Evolutionary conservation across 805 yeast species (phyloP).

Genomic region (Yamadazyma laniorum): DNA sequence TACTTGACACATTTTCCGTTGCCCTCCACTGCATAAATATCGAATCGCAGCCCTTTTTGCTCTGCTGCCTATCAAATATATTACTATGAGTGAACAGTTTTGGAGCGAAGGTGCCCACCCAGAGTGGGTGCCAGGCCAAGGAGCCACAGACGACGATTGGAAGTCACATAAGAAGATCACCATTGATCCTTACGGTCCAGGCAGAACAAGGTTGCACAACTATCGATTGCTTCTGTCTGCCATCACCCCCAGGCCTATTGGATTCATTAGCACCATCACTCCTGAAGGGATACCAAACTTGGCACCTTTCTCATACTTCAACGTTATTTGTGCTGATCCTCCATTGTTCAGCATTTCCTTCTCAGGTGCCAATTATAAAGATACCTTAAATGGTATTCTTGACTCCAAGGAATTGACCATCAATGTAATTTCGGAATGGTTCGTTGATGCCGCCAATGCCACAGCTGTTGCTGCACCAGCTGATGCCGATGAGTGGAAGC

Average conservation of each 20-base stretch:
- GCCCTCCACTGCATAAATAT: too few species aligned
- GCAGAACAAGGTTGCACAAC: conserved; percentile 41
- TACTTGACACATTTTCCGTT: too few species aligned
- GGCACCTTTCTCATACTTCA: conserved; percentile 62
- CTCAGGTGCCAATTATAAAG: conserved; percentile 45
- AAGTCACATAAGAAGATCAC: conserved; percentile 38
- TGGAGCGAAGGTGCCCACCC: conserved; percentile 19
- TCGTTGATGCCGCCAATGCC: conserved; percentile 60
- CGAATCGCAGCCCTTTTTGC: too few species aligned
- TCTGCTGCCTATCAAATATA: too few species aligned
- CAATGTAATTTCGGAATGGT: conserved; percentile 62
- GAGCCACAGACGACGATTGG: conserved; percentile 47
- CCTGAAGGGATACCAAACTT: conserved; percentile 45
- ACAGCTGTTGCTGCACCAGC: conserved; percentile 47
- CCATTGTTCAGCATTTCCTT: conserved; percentile 56
- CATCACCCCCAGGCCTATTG: conserved; percentile 60
- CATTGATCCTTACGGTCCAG: conserved; percentile 48
- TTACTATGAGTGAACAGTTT: too few species aligned
- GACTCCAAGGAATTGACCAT: conserved; percentile 55
- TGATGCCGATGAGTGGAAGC: conserved; percentile 54
- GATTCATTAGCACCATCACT: conserved; percentile 50
- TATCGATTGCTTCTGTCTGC: conserved; percentile 53
- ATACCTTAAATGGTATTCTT: conserved; percentile 47
- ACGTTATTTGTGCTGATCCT: conserved; percentile 50
- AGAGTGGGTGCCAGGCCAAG: conserved; percentile 42